A percentile compares a stretch with the other conserved stretches of the same genome.
phyloP scores from a whole-genome alignment of 345 rosid genomes.

The Schrenkiella parvula region DNA sequence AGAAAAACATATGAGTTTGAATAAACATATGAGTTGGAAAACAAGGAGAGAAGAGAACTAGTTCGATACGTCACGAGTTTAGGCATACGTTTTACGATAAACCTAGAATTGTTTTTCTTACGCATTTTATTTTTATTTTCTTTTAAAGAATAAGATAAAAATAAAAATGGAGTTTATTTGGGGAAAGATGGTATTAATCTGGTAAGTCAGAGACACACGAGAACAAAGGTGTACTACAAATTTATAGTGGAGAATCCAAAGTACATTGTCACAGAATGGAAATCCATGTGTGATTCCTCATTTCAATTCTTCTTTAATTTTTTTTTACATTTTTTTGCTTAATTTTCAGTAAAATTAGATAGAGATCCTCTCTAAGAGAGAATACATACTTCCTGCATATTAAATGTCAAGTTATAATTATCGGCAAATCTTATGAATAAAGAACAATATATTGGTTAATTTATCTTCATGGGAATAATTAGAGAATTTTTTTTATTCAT shows the following conservation, averaged over 20 bases:
- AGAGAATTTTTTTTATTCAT: not conserved
- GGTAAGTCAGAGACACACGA: not conserved
- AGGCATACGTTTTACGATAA: not conserved
- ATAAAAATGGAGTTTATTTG: not conserved
- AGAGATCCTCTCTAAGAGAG: not conserved
- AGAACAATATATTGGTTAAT: not conserved
- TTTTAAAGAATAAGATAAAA: not conserved
- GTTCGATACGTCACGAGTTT: not conserved
- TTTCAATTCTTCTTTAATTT: not conserved
- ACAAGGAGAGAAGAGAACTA: not conserved
- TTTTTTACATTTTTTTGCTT: not conserved
- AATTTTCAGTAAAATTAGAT: not conserved
- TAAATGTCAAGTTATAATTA: not conserved
- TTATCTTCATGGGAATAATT: not conserved
- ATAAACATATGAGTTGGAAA: not conserved
- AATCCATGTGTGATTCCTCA: constrained; percentile 31
- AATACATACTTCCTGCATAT: not conserved
- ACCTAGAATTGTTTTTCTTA: not conserved
- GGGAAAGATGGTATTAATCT: constrained; percentile 2
- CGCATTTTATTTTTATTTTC: not conserved
- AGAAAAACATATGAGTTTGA: not conserved
- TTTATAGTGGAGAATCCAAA: constrained; percentile 19
- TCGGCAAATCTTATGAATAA: not conserved
- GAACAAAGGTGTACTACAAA: constrained; percentile 20
- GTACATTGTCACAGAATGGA: constrained; percentile 23